These are phyloP conservation scores for Paecilomyces fulvus DNA, from an alignment of 2,329 filamentous ascomycete genomes.

Conservation along the genomic window DNA sequence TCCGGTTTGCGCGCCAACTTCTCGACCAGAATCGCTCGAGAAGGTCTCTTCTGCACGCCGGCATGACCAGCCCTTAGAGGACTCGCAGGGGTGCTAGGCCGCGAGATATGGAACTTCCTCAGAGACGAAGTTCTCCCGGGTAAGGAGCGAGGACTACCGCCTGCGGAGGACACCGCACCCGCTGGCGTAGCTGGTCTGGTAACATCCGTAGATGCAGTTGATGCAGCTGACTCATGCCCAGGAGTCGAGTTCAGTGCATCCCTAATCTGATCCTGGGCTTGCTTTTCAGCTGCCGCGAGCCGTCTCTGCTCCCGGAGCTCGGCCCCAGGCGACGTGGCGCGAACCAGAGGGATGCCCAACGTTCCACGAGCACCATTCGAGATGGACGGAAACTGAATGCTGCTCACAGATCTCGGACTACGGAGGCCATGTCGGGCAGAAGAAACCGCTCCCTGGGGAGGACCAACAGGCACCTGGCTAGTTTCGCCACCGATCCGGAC, in stretches of 20 bases:
- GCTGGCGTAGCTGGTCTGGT: neutral
- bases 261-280: conserved; percentile 21
- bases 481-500: conserved; percentile 21
- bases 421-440: conserved; percentile 18
- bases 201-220: neutral
- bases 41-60: conserved; percentile 27
- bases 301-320: conserved; percentile 29
- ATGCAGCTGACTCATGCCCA: conserved; percentile 1
- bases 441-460: conserved; percentile 9
- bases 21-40: conserved; percentile 33
- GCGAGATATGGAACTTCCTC: conserved; percentile 33
- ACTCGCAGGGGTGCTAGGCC: conserved; percentile 18
- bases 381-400: conserved; percentile 13
- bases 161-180: conserved; percentile 3
- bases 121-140: conserved; percentile 13
- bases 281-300: conserved; percentile 17
- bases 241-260: conserved; percentile 17
- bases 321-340: conserved; percentile 34
- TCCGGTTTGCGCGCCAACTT: conserved; percentile 26
- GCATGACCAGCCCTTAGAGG: conserved; percentile 19
- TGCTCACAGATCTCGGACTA: conserved; percentile 29
- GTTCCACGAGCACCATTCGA: conserved; percentile 1
- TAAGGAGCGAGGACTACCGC: conserved; percentile 12
- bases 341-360: conserved; percentile 27
- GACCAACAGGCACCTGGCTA: conserved; percentile 7